phyloP scores from a whole-genome alignment of 2,329 filamentous ascomycete genomes.

The Canariomyces notabilis region DNA sequence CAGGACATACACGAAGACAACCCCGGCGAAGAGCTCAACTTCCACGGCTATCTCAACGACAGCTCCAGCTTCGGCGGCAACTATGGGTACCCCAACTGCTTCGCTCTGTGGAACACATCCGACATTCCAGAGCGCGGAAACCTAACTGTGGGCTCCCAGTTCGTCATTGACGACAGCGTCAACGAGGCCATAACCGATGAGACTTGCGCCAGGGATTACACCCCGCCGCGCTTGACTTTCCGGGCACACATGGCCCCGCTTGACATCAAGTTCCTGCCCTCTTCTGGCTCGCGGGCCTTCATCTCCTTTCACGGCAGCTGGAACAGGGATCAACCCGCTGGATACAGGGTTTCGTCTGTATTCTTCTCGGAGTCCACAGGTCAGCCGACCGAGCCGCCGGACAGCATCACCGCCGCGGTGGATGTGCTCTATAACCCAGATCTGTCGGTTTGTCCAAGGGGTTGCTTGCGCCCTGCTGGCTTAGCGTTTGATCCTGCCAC shows the following conservation, averaged over 20 bases:
- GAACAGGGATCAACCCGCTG: slow-evolving; percentile 39
- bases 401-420: slow-evolving; percentile 43
- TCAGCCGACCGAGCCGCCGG: slow-evolving; percentile 34
- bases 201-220: slow-evolving; percentile 38
- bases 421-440: slow-evolving; percentile 54
- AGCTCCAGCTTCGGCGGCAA: slow-evolving; percentile 40
- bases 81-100: slow-evolving; percentile 68
- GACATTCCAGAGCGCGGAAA: slow-evolving; percentile 37
- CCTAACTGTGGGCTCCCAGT: slow-evolving; percentile 46
- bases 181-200: slow-evolving; percentile 38
- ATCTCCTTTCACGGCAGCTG: slow-evolving; percentile 70
- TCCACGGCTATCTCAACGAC: slow-evolving; percentile 51
- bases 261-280: slow-evolving; percentile 60
- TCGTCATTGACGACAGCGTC: slow-evolving; percentile 35
- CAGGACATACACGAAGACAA: slow-evolving; percentile 60
- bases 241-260: slow-evolving; percentile 65
- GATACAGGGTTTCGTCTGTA: slow-evolving; percentile 42
- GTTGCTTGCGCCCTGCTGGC: slow-evolving; percentile 60
- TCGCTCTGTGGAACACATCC: slow-evolving; percentile 57
- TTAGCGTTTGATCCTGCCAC: slow-evolving; percentile 42
- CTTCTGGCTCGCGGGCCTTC: slow-evolving; percentile 53
- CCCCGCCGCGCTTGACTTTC: slow-evolving; percentile 52
- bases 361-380: slow-evolving; percentile 36
- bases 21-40: slow-evolving; percentile 69
- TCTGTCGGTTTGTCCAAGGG: slow-evolving; percentile 44